Conservation (phyloP, 345 rosid genomes). For the Gossypium rotundifolium region DNA sequence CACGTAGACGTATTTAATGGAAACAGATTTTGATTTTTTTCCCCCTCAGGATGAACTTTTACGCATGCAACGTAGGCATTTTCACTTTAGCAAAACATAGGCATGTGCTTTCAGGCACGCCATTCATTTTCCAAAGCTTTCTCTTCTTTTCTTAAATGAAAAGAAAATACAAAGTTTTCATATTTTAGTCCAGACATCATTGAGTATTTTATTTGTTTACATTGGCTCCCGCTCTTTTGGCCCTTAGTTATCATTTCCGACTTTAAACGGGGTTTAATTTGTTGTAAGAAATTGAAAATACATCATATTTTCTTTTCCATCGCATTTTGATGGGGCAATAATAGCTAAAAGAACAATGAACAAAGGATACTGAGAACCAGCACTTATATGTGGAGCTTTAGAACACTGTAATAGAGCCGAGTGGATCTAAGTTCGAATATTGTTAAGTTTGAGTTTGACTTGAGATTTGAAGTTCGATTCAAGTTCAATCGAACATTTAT, state of each 20-base stretch:
- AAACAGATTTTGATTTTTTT: background rate
- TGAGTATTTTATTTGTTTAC: background rate
- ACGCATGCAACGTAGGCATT: background rate
- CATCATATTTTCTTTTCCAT: background rate
- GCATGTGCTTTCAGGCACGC: background rate
- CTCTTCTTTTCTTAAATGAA: background rate
- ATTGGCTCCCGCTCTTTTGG: background rate
- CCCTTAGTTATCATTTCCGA: background rate
- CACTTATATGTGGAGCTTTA: too few species aligned
- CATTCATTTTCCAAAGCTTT: background rate
- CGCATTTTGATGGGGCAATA: background rate
- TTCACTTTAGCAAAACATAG: conserved; percentile 1
- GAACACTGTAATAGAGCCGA: too few species aligned
- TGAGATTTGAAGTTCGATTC: too few species aligned
- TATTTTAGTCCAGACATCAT: background rate
- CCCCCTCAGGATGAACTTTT: background rate
- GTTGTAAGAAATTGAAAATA: background rate
- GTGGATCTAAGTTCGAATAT: rapidly evolving
- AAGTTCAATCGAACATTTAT: too few species aligned
- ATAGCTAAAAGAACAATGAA: background rate
- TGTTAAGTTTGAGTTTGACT: too few species aligned
- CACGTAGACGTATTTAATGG: background rate
- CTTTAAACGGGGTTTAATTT: too few species aligned
- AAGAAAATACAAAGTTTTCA: background rate
- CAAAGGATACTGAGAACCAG: conserved; percentile 18